phyloP scores from a whole-genome alignment of 2,329 filamentous ascomycete species.

The Paramyrothecium sp. region DNA sequence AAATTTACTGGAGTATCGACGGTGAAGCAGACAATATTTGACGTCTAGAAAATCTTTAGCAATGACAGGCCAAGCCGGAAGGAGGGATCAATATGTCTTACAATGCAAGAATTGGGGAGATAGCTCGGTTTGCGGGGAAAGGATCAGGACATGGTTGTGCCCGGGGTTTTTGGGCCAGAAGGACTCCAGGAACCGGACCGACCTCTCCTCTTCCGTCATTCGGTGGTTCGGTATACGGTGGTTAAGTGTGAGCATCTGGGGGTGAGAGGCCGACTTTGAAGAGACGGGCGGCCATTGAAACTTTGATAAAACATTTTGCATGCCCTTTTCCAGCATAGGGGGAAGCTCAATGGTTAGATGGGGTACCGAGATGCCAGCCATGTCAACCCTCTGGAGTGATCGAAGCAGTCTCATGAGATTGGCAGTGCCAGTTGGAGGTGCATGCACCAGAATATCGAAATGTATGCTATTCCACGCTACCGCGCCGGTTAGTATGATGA shows the following conservation, averaged over 20 bases:
- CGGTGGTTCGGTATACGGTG: constrained; percentile 66
- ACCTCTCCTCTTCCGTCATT: constrained; percentile 66
- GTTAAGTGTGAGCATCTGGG: constrained; percentile 65
- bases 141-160: constrained; percentile 74
- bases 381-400: constrained; percentile 75
- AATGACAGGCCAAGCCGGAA: no score
- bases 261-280: constrained; percentile 34
- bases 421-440: constrained; percentile 67
- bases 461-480: constrained; percentile 74
- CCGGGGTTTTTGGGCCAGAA: constrained; percentile 73
- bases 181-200: constrained; percentile 76
- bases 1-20: constrained; percentile 63
- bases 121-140: constrained; percentile 79
- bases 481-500: neutral
- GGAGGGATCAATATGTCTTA: constrained; percentile 26
- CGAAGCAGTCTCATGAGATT: constrained; percentile 73
- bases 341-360: constrained; percentile 85
- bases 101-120: constrained; percentile 82
- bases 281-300: constrained; percentile 66
- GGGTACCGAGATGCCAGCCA: constrained; percentile 65
- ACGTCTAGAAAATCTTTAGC: constrained; percentile 52
- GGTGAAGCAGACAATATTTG: constrained; percentile 74
- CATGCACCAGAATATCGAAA: constrained; percentile 83
- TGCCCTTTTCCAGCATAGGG: constrained; percentile 61
- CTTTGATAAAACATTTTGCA: constrained; percentile 58